phyloP scores from a whole-genome alignment of 139 green algal species.

The Chlamydomonas sp. region DNA sequence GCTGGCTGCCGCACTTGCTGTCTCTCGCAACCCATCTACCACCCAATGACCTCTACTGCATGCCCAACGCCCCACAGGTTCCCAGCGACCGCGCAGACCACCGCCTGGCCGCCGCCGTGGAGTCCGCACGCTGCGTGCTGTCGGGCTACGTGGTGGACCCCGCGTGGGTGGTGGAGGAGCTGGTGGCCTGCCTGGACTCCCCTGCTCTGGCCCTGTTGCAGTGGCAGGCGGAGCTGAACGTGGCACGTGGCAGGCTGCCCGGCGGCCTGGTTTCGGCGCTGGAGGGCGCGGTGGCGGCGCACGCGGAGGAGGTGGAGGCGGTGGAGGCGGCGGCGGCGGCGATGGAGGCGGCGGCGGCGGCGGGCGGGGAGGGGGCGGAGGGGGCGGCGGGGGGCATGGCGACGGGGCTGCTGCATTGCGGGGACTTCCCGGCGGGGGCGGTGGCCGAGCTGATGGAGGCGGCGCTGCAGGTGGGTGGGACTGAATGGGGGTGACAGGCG shows the following conservation, averaged over 20 bases:
- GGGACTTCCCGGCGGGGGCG: constrained; percentile 32
- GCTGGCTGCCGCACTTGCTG: not conserved
- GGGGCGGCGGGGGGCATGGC: not conserved
- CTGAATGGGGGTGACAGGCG: not conserved
- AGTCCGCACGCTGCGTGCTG: constrained; percentile 38
- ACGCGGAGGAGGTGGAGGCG: constrained; percentile 3
- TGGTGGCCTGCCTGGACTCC: constrained; percentile 83
- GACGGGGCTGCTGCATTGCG: not conserved
- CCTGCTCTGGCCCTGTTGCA: constrained; percentile 84
- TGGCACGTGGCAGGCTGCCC: constrained; percentile 80
- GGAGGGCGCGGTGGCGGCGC: constrained; percentile 12
- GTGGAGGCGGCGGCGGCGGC: constrained; percentile 18
- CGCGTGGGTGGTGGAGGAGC: constrained; percentile 65
- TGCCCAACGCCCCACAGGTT: not conserved
- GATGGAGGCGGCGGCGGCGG: not conserved
- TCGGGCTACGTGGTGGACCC: constrained; percentile 74
- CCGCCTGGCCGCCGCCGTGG: constrained; percentile 62
- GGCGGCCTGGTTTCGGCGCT: constrained; percentile 9
- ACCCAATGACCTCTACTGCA: too few relatives aligned
- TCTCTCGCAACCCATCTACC: too few relatives aligned
- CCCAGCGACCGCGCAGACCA: constrained; percentile 55
- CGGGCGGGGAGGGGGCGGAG: not conserved
- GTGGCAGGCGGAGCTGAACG: constrained; percentile 82
- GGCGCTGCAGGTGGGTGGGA: constrained; percentile 39
- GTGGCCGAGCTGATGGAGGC: constrained; percentile 52